phyloP scores from a whole-genome alignment of 305 asterid species.

The Fraxinus angustifolia region DNA sequence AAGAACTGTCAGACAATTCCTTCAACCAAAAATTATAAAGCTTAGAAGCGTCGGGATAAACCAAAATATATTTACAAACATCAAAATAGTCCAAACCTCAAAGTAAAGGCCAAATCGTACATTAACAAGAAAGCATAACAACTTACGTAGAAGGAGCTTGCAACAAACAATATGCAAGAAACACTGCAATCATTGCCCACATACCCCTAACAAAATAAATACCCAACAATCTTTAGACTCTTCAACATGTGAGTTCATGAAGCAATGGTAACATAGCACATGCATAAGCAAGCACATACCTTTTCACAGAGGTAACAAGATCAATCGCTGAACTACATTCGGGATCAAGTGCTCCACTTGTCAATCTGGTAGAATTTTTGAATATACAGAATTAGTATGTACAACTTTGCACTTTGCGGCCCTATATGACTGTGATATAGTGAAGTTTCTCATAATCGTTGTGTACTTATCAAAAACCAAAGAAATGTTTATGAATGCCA shows the following conservation, averaged over 20 bases:
- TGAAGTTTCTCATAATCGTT: slow-evolving; percentile 1
- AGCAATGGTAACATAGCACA: neutral
- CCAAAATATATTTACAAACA: neutral
- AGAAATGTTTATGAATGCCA: neutral
- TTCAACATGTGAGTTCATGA: neutral
- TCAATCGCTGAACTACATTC: slow-evolving; percentile 57
- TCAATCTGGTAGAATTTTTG: slow-evolving; percentile 58
- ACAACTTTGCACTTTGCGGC: neutral
- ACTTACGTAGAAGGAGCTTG: slow-evolving; percentile 99
- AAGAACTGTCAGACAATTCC: neutral
- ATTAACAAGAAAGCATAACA: neutral
- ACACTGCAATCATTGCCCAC: slow-evolving; percentile 95
- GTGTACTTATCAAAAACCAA: neutral
- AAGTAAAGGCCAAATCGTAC: neutral
- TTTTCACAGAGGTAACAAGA: slow-evolving; percentile 65
- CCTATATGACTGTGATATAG: neutral
- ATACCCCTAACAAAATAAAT: slow-evolving; percentile 56
- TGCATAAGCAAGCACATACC: slow-evolving; percentile 37
- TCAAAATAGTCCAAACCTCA: neutral
- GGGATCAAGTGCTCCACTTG: slow-evolving; percentile 91
- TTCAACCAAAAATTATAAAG: neutral
- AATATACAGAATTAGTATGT: slow-evolving; percentile 13
- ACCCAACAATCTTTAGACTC: neutral
- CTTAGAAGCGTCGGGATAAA: neutral
- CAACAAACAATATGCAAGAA: slow-evolving; percentile 85